Evolutionary conservation across 352 stramenopile species (phyloP).

Genomic region (Nothophytophthora sp.): DNA sequence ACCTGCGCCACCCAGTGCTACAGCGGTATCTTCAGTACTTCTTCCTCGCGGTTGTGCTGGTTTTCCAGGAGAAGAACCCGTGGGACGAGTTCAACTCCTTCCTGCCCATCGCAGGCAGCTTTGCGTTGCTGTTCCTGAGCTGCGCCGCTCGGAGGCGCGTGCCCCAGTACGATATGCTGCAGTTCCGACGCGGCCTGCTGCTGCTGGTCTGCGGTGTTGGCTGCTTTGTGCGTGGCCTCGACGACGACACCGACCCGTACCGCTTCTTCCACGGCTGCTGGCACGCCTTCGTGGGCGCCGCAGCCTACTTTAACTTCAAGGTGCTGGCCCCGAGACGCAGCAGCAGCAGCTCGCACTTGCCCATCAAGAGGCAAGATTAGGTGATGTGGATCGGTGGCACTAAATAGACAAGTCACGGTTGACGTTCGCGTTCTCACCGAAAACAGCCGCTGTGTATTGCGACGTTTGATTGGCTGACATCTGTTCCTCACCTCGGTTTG

Average conservation of each 20-base stretch:
- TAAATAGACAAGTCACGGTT: slow-evolving; percentile 18
- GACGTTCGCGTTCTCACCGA: not conserved
- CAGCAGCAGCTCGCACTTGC: slow-evolving; percentile 25
- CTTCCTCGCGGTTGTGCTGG: slow-evolving; percentile 60
- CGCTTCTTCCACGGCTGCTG: slow-evolving; percentile 85
- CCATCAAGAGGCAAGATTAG: slow-evolving; percentile 39
- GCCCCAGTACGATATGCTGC: slow-evolving; percentile 53
- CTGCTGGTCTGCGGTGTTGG: slow-evolving; percentile 45
- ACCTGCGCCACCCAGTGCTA: slow-evolving; percentile 37
- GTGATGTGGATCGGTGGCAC: slow-evolving; percentile 9
- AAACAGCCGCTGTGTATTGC: no score
- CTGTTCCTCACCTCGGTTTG: no score
- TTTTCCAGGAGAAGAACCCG: slow-evolving; percentile 80
- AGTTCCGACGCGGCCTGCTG: slow-evolving; percentile 49
- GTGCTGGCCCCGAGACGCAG: slow-evolving; percentile 40
- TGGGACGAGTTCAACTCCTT: slow-evolving; percentile 68
- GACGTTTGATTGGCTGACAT: no score
- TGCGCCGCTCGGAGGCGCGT: slow-evolving; percentile 42
- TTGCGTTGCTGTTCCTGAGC: slow-evolving; percentile 44
- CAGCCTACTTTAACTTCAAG: slow-evolving; percentile 74
- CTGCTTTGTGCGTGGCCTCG: slow-evolving; percentile 65
- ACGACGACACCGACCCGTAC: slow-evolving; percentile 77
- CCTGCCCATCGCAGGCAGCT: slow-evolving; percentile 45
- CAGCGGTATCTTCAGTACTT: slow-evolving; percentile 71
- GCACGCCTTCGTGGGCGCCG: slow-evolving; percentile 72